Evolutionary conservation across 805 yeast species (phyloP).

Genomic region (Ogataea pignaliae): DNA sequence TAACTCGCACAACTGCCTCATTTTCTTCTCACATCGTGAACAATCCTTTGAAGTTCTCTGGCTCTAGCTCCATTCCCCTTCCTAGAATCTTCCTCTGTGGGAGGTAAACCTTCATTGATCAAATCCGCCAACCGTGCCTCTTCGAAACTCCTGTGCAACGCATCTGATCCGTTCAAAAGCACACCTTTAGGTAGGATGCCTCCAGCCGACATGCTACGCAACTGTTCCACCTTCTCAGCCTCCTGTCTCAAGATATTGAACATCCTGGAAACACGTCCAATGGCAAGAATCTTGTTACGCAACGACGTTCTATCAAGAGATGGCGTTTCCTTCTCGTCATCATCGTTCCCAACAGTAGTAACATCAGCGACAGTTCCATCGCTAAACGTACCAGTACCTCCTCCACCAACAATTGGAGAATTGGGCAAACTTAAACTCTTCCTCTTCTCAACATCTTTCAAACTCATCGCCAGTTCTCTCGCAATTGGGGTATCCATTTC

Average conservation of each 20-base stretch:
- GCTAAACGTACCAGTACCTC: not conserved
- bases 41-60: no score
- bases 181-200: conserved; percentile 78
- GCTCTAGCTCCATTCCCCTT: no score
- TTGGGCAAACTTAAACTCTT: not conserved
- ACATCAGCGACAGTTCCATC: conserved; percentile 5
- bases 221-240: conserved; percentile 78
- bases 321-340: conserved; percentile 13
- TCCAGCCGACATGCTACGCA: conserved; percentile 72
- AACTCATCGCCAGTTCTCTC: conserved; percentile 33
- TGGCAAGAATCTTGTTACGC: conserved; percentile 86
- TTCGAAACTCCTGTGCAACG: conserved; percentile 72
- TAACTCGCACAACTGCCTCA: no score
- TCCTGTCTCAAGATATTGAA: conserved; percentile 85
- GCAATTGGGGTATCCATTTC: conserved; percentile 65
- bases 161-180: conserved; percentile 75
- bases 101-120: conserved; percentile 84
- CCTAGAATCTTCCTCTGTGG: no score
- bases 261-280: conserved; percentile 95
- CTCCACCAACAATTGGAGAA: not conserved
- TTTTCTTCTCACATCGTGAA: no score
- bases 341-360: conserved; percentile 24
- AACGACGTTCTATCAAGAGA: conserved; percentile 40
- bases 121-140: conserved; percentile 80
- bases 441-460: conserved; percentile 18